Evolutionary conservation across 2,329 filamentous ascomycete genomes (phyloP).

Genomic region (Lanzia echinophila): DNA sequence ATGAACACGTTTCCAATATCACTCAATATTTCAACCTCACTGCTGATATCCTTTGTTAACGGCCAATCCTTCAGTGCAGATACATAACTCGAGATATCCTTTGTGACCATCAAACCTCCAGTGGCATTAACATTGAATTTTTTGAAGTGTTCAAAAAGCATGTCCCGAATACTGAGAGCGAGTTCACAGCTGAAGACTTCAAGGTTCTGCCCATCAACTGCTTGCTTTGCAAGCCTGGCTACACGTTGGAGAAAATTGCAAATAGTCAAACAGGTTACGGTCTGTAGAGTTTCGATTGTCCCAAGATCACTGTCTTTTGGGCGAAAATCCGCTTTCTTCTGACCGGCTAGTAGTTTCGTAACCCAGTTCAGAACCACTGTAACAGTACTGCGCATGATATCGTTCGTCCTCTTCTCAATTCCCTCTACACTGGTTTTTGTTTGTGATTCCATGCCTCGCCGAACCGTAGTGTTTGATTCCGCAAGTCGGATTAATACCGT

Average conservation of each 20-base stretch:
- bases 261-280: slow-evolving; percentile 74
- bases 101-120: slow-evolving; percentile 88
- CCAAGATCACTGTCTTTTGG: slow-evolving; percentile 59
- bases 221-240: slow-evolving; percentile 53
- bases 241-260: slow-evolving; percentile 71
- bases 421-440: slow-evolving; percentile 51
- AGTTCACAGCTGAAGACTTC: slow-evolving; percentile 78
- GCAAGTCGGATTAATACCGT: slow-evolving; percentile 87
- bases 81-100: slow-evolving; percentile 92
- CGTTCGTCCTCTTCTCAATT: slow-evolving; percentile 64
- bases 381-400: slow-evolving; percentile 60
- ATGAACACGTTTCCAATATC: slow-evolving; percentile 97
- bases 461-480: slow-evolving; percentile 80
- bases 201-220: slow-evolving; percentile 78
- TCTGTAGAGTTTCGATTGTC: slow-evolving; percentile 70
- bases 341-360: slow-evolving; percentile 52
- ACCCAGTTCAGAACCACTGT: slow-evolving; percentile 60
- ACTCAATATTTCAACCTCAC: slow-evolving; percentile 74
- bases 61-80: slow-evolving; percentile 80
- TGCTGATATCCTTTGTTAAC: slow-evolving; percentile 59
- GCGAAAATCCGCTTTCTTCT: slow-evolving; percentile 65
- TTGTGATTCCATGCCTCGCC: slow-evolving; percentile 63
- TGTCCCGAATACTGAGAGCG: slow-evolving; percentile 66
- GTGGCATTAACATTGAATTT: slow-evolving; percentile 90
- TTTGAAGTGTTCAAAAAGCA: slow-evolving; percentile 89